Conservation (phyloP, 2,329 filamentous ascomycete species). For the Aureobasidium sp. region DNA sequence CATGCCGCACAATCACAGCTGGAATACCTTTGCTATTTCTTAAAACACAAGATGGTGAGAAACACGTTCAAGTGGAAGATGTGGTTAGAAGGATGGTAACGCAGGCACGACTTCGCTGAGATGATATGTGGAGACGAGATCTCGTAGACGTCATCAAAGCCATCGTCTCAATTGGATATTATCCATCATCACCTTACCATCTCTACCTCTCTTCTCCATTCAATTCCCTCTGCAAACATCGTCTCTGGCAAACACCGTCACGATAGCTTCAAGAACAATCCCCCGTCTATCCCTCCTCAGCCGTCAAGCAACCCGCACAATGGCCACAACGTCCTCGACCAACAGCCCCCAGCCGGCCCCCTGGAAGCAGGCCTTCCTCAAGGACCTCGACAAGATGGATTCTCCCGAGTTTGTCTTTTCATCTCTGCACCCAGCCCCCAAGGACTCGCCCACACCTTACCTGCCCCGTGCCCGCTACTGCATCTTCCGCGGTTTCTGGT, state of each 20-base stretch:
- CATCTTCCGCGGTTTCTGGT: conserved; percentile 80
- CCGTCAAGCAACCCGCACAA: conserved; percentile 28
- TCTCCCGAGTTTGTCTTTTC: conserved; percentile 44
- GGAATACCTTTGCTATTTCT: background rate
- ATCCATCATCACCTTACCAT: background rate
- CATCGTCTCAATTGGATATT: background rate
- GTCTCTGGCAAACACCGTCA: conserved; percentile 20
- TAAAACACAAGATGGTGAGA: background rate
- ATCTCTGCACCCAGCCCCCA: conserved; percentile 39
- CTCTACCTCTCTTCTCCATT: background rate
- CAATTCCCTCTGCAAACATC: background rate
- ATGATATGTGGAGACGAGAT: conserved; percentile 2
- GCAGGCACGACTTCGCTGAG: background rate
- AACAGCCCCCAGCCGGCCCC: conserved; percentile 37
- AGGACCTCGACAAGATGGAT: conserved; percentile 42
- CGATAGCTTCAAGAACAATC: conserved; percentile 31
- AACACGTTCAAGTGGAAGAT: background rate
- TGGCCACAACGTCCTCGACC: conserved; percentile 37
- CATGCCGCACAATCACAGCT: background rate
- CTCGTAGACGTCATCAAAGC: conserved; percentile 5
- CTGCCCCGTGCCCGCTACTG: conserved; percentile 63
- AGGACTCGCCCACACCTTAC: conserved; percentile 32
- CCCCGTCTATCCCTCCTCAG: conserved; percentile 33
- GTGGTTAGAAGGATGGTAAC: background rate
- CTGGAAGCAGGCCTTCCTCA: conserved; percentile 44